A percentile compares a stretch with the other conserved stretches of the same genome.
Conservation (phyloP, 129 eudicot genomes). For the Artemisia annua region DNA sequence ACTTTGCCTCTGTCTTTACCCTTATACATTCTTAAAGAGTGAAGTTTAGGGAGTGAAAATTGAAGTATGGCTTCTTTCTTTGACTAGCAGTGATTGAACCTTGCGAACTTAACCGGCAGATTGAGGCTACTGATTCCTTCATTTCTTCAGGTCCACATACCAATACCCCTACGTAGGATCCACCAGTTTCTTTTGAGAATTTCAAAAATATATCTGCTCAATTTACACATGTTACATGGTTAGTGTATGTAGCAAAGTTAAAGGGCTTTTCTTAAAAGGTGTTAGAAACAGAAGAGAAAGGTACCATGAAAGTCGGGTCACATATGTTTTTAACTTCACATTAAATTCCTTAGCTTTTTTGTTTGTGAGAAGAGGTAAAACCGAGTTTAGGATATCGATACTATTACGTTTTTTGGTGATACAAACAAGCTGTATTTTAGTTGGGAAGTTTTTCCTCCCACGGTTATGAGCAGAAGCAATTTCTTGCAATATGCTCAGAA, state of each 20-base stretch:
- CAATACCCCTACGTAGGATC: constrained; percentile 62
- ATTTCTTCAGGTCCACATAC: constrained; percentile 83
- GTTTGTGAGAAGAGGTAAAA: no score
- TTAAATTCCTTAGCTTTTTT: no score
- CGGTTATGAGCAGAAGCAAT: no score
- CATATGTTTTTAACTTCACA: no score
- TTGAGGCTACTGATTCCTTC: constrained; percentile 75
- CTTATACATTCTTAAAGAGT: constrained; percentile 45
- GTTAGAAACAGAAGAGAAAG: neutral
- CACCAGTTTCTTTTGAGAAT: constrained; percentile 47
- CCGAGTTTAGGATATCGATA: no score
- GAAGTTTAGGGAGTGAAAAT: constrained; percentile 79
- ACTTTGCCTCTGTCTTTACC: neutral
- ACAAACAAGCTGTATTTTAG: no score
- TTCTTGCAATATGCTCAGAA: no score
- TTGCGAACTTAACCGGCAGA: constrained; percentile 48
- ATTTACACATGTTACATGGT: constrained; percentile 18
- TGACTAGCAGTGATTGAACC: constrained; percentile 26
- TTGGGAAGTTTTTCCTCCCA: no score
- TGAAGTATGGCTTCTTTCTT: constrained; percentile 47
- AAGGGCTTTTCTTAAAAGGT: neutral
- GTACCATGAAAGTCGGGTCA: constrained; percentile 72
- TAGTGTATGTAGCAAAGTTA: neutral
- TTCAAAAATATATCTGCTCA: constrained; percentile 56
- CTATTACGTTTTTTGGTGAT: no score